Evolutionary conservation across 305 asterid genomes (phyloP).

Genomic region (Fraxinus latifolia): DNA sequence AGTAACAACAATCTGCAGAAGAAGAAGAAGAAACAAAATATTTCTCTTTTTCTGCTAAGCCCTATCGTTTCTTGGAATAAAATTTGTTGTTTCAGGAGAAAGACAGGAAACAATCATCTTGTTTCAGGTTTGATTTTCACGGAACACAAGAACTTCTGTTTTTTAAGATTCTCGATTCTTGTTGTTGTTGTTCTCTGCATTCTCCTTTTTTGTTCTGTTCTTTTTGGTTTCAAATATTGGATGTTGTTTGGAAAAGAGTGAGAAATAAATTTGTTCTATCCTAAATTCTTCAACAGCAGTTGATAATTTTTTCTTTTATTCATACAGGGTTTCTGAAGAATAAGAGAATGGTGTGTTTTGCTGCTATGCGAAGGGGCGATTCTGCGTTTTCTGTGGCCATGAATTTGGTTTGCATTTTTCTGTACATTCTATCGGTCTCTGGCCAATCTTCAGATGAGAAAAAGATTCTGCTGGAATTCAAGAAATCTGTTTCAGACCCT

Average conservation of each 20-base stretch:
- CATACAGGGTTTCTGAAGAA: constrained; percentile 18
- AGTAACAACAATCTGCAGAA: constrained; percentile 28
- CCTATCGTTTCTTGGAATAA: constrained; percentile 22
- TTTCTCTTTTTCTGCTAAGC: constrained; percentile 24
- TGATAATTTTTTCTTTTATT: not conserved
- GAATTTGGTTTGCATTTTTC: constrained; percentile 26
- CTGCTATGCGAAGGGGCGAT: constrained; percentile 14
- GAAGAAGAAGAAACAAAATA: constrained; percentile 18
- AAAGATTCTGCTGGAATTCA: constrained; percentile 38
- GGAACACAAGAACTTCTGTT: not conserved
- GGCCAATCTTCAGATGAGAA: constrained; percentile 34
- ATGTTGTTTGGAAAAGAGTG: constrained; percentile 1
- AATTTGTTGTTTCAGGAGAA: not conserved
- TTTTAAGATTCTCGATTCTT: constrained; percentile 18
- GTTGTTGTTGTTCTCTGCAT: constrained; percentile 10
- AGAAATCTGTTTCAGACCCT: constrained; percentile 42
- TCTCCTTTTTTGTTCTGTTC: constrained; percentile 9
- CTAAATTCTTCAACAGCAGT: not conserved
- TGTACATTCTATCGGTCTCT: constrained; percentile 29
- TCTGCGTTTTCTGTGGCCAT: constrained; percentile 24
- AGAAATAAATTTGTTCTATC: not conserved
- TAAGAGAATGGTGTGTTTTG: constrained; percentile 25
- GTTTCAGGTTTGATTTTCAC: constrained; percentile 5
- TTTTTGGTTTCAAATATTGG: constrained; percentile 8
- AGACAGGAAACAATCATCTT: constrained; percentile 10